phyloP scores from a whole-genome alignment of 2,329 filamentous ascomycete genomes.

The Leptographium galeiforme region DNA sequence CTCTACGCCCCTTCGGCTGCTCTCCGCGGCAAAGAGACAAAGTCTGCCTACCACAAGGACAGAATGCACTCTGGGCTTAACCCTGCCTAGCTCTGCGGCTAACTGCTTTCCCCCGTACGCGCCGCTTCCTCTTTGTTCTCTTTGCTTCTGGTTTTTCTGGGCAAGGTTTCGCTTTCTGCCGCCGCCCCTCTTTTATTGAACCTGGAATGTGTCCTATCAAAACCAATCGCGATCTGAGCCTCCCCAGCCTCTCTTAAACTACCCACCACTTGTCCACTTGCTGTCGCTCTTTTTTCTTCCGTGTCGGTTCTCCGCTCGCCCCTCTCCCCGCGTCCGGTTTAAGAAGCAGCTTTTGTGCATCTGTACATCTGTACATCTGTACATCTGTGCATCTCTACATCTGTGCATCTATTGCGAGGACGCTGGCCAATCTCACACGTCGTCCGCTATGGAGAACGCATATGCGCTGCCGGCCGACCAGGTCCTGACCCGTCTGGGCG shows the following conservation, averaged over 20 bases:
- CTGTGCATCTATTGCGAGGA: no score
- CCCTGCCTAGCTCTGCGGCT: neutral
- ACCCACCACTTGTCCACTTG: neutral
- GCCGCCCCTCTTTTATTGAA: neutral
- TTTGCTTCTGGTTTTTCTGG: neutral
- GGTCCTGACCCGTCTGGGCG: conserved; percentile 45
- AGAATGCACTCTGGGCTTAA: neutral
- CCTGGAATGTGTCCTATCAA: neutral
- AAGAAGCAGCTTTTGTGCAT: neutral
- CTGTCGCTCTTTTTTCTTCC: neutral
- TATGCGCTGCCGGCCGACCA: conserved; percentile 43
- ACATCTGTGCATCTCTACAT: no score
- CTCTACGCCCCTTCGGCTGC: no score
- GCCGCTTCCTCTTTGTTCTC: neutral
- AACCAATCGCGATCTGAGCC: neutral
- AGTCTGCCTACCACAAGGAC: neutral
- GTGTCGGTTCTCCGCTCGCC: neutral
- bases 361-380: no score
- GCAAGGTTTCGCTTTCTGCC: neutral
- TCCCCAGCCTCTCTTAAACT: neutral
- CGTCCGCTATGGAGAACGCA: conserved; percentile 43
- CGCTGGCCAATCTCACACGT: no score
- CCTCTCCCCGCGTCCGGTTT: neutral
- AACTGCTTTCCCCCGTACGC: neutral
- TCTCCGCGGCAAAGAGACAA: neutral